A percentile compares a stretch with the other conserved stretches of the same genome.
These are phyloP conservation scores for Cerrena zonata DNA, from an alignment of 1,284 basidiomycete genomes.

Conservation along the genomic window DNA sequence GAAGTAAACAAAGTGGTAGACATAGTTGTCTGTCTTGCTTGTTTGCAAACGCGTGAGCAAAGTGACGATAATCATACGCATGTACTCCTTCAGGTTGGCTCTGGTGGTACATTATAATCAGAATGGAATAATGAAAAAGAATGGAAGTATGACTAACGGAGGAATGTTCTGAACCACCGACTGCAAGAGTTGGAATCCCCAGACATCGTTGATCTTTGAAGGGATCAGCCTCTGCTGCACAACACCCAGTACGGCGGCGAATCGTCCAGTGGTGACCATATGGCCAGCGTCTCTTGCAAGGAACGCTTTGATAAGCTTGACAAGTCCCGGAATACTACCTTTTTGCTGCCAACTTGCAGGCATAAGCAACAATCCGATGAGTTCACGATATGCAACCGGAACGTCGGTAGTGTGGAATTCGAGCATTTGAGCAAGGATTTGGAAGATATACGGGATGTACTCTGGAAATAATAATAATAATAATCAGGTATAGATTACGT, in stretches of 20 bases:
- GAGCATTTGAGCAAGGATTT: slow-evolving; percentile 93
- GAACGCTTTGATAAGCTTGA: slow-evolving; percentile 84
- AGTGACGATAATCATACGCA: slow-evolving; percentile 75
- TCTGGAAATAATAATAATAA: slow-evolving; percentile 42
- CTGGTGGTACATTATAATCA: slow-evolving; percentile 35
- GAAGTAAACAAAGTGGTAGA: slow-evolving; percentile 80
- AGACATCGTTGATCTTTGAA: slow-evolving; percentile 83
- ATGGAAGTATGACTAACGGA: slow-evolving; percentile 46
- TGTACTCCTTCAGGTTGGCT: slow-evolving; percentile 63
- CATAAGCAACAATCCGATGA: slow-evolving; percentile 82
- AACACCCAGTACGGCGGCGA: slow-evolving; percentile 81
- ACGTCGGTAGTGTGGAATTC: slow-evolving; percentile 69
- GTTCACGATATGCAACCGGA: slow-evolving; percentile 72
- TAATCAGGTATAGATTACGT: not conserved
- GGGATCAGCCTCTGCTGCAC: slow-evolving; percentile 87
- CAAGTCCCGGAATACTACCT: slow-evolving; percentile 92
- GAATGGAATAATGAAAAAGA: not conserved
- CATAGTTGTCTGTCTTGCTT: slow-evolving; percentile 86
- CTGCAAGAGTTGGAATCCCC: slow-evolving; percentile 87
- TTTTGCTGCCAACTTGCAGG: slow-evolving; percentile 90
- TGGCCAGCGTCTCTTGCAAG: slow-evolving; percentile 64
- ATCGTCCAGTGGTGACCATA: slow-evolving; percentile 72
- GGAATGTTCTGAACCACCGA: slow-evolving; percentile 71
- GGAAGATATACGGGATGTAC: slow-evolving; percentile 96
- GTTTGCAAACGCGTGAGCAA: slow-evolving; percentile 82